phyloP scores from a whole-genome alignment of 768 basidiomycete species.

The Krasilnikovozyma curviuscula region DNA sequence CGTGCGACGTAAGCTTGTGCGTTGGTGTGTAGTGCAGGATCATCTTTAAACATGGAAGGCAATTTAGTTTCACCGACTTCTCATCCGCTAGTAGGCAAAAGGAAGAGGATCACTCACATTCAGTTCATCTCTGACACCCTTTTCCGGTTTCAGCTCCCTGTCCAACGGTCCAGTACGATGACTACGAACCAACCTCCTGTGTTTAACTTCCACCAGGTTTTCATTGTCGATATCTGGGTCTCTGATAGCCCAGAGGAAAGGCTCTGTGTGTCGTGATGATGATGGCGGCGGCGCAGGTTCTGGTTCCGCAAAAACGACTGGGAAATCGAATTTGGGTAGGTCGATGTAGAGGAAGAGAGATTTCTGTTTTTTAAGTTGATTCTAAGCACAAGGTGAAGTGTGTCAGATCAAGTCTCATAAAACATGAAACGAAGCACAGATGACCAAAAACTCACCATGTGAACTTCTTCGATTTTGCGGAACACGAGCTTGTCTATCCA shows the following conservation, averaged over 20 bases:
- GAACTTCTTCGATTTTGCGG: slow-evolving; percentile 84
- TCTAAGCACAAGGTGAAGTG: background rate
- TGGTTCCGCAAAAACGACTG: slow-evolving; percentile 82
- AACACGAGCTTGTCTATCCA: slow-evolving; percentile 91
- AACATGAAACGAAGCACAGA: background rate
- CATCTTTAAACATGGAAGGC: slow-evolving; percentile 32
- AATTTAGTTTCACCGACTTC: background rate
- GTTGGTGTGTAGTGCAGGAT: slow-evolving; percentile 85
- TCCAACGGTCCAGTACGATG: slow-evolving; percentile 90
- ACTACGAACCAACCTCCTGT: slow-evolving; percentile 78
- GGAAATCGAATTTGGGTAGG: slow-evolving; percentile 88
- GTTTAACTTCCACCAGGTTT: slow-evolving; percentile 95
- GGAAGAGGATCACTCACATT: slow-evolving; percentile 39
- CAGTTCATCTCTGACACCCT: slow-evolving; percentile 81
- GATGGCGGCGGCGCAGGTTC: background rate
- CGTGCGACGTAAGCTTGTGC: slow-evolving; percentile 63
- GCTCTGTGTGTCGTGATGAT: too few relatives aligned
- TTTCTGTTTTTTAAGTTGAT: slow-evolving; percentile 72
- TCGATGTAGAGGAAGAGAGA: slow-evolving; percentile 95
- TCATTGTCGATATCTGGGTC: slow-evolving; percentile 82
- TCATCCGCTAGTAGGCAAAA: background rate
- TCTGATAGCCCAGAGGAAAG: slow-evolving; percentile 53
- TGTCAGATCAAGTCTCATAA: background rate
- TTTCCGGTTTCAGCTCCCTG: slow-evolving; percentile 87
- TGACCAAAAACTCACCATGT: slow-evolving; percentile 42